phyloP scores from a whole-genome alignment of 345 rosid genomes.

The Nephelium lappaceum region DNA sequence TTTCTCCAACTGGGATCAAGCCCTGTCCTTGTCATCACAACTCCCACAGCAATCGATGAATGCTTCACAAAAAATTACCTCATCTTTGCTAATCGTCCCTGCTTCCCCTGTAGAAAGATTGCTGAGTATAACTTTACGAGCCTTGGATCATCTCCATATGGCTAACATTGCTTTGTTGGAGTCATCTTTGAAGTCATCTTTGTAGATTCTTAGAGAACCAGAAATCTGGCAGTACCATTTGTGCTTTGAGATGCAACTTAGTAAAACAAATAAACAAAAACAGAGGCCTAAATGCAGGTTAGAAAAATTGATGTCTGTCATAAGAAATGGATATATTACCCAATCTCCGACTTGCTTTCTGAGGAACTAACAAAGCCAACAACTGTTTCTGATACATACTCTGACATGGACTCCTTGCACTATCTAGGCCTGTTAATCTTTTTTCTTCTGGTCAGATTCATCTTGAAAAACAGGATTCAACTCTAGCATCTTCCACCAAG shows the following conservation, averaged over 20 bases:
- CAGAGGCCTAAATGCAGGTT: too few species aligned
- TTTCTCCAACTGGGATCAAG: conserved; percentile 20
- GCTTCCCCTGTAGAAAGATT: not conserved
- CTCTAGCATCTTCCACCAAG: conserved; percentile 16
- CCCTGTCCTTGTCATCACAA: conserved; percentile 19
- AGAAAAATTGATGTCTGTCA: too few species aligned
- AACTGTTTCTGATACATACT: too few species aligned
- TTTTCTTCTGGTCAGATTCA: not conserved
- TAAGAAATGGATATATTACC: too few species aligned
- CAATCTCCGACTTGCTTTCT: too few species aligned
- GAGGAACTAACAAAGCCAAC: too few species aligned
- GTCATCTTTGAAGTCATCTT: too few species aligned
- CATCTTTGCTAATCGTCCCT: conserved; percentile 29
- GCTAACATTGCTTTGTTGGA: conserved; percentile 28
- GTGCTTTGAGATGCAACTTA: not conserved
- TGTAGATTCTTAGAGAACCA: too few species aligned
- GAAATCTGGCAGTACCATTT: too few species aligned
- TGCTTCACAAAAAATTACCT: conserved; percentile 32
- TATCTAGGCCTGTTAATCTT: conserved; percentile 3
- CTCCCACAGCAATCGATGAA: conserved; percentile 21
- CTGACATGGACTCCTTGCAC: too few species aligned
- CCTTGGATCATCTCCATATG: conserved; percentile 21
- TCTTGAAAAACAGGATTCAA: not conserved
- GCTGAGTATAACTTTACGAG: conserved; percentile 7
- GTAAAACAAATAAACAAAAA: too few species aligned